These are phyloP conservation scores for Magnaporthiopsis incrustans DNA, from an alignment of 2,329 filamentous ascomycete species.

Conservation along the genomic window DNA sequence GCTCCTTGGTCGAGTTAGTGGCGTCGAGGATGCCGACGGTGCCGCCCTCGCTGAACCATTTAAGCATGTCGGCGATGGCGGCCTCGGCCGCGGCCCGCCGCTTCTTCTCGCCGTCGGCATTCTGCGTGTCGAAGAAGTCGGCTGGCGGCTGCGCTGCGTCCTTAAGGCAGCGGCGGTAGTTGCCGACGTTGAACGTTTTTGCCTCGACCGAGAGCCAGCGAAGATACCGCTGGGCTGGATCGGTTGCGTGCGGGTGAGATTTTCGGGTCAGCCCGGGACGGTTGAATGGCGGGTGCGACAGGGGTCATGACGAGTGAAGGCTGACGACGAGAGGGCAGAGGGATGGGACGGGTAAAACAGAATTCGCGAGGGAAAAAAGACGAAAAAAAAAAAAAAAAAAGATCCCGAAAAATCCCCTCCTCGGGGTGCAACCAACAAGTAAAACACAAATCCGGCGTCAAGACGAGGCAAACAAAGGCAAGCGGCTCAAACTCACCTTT, in stretches of 20 bases:
- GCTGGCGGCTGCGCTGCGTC: constrained; percentile 85
- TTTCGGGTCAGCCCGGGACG: constrained; percentile 5
- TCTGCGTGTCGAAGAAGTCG: constrained; percentile 90
- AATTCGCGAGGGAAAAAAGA: too few species aligned
- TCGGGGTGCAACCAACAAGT: too few species aligned
- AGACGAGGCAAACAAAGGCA: neutral
- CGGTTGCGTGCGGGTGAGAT: constrained; percentile 7
- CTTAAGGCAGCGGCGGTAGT: constrained; percentile 66
- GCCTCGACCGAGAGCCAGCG: constrained; percentile 93
- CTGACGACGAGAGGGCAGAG: too few species aligned
- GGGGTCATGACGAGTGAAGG: neutral
- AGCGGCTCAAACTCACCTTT: constrained; percentile 57
- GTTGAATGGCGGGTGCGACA: neutral
- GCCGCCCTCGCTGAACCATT: constrained; percentile 77
- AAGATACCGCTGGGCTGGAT: constrained; percentile 78
- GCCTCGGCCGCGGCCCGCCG: constrained; percentile 84
- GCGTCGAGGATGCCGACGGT: constrained; percentile 92
- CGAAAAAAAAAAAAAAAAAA: too few species aligned
- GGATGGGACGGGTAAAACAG: too few species aligned
- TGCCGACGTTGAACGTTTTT: constrained; percentile 95
- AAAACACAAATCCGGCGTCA: too few species aligned
- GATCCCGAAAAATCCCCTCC: too few species aligned
- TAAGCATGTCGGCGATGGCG: constrained; percentile 86
- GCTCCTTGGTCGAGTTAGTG: constrained; percentile 88
- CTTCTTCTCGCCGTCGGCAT: constrained; percentile 82